Evolutionary conservation across 345 rosid species (phyloP).

Genomic region (Rhodamnia rubescens): DNA sequence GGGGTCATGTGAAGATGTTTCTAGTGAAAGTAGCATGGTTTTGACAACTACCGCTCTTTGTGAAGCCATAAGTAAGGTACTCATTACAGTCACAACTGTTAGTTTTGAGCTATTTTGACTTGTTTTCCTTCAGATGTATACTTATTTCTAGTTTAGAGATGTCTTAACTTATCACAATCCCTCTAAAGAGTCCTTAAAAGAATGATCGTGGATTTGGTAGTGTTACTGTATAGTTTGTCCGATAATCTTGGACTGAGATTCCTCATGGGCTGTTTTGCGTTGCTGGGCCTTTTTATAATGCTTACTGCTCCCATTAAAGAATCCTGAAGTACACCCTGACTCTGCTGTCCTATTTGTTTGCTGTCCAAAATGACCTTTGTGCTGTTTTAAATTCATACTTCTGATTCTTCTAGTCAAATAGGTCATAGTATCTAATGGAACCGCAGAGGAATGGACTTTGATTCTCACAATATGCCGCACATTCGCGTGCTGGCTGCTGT

Average conservation of each 20-base stretch:
- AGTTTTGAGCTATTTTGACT: neutral
- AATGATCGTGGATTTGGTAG: neutral
- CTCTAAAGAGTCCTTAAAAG: neutral
- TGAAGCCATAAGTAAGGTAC: slow-evolving; percentile 74
- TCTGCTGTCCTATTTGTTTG: neutral
- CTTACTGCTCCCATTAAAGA: neutral
- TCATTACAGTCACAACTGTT: neutral
- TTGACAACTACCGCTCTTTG: slow-evolving; percentile 67
- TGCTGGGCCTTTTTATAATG: neutral
- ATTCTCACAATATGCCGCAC: neutral
- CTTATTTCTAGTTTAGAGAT: neutral
- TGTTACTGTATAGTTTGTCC: neutral
- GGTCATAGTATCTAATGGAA: neutral
- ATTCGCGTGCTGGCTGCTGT: neutral
- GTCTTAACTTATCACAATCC: neutral
- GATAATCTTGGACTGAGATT: neutral
- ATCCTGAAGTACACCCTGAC: neutral
- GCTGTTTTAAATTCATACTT: neutral
- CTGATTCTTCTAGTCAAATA: neutral
- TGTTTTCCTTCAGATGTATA: neutral
- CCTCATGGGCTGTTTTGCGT: neutral
- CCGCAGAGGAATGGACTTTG: neutral
- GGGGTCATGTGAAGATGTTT: slow-evolving; percentile 77
- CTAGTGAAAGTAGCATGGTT: slow-evolving; percentile 70
- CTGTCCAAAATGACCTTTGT: neutral